Evolutionary conservation across 202 grass and related monocot genomes (phyloP), one percentile per base, ranked within the genome.

Genomic region (Schoenoplectus tabernaemontani): DNA sequence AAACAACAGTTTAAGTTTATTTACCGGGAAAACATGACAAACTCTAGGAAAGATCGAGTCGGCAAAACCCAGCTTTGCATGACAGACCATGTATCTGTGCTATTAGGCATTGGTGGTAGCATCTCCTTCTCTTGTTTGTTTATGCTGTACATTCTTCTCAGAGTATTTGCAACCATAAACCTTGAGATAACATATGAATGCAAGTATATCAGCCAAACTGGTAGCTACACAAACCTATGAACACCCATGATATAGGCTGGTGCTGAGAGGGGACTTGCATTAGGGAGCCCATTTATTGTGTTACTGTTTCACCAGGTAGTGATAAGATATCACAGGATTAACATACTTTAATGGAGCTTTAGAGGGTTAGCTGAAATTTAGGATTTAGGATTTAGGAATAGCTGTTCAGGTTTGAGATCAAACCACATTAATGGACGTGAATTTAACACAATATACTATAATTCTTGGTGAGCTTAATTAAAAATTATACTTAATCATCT

Each of bases 21-120:
- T 48, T 85, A 99, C 96, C 96, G 90, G 76, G 96, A 99, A 78
- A 99, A 99, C 96, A 99, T 96, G 60, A 96, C 87, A 80, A 99
- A 99, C 87, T 99, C 96, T 58, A 99, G 77, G 64, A 96, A 99
- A 58, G 96, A 99, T 59, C 87, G 89, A 17, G 96, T 99, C 61
- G 92, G 87, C 79, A 99, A 78, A 88, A 89, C 87, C 96, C 96
- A 99, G 76, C 92, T 99, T 88, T 96, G 88, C 90, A 91, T 99
- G 65, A 99, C 88, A 68, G 96, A 92, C 96, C 96, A 99, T 16
- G 91, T 91, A 76, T 87, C 78, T 71, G 87, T 90, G 77, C 86
- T 86, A 88, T 87, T 89, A 73, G 89, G 86, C 96, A 99, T 99
- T 68, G 11, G 84, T 59, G 87, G 87, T 77, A 91, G 71, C 79